Evolutionary conservation across 2,329 filamentous ascomycete genomes (phyloP).

Genomic region (Aureobasidium sp.): DNA sequence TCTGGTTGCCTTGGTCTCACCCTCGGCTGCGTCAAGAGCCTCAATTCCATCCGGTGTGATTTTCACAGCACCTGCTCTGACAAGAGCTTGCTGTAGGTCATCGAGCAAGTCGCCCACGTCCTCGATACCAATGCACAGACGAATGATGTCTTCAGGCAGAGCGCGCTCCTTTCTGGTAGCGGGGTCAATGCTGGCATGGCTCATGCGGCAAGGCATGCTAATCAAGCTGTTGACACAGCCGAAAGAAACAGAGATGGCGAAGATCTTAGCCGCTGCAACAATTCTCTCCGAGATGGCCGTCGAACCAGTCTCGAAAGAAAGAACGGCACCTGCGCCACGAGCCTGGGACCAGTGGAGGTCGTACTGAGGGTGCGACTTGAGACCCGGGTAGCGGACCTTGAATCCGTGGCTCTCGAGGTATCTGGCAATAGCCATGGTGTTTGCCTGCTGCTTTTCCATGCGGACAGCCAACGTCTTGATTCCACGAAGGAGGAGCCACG

Average conservation of each 20-base stretch:
- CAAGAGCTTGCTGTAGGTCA: slow-evolving; percentile 80
- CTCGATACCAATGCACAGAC: slow-evolving; percentile 93
- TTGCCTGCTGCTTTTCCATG: slow-evolving; percentile 97
- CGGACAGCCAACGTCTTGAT: slow-evolving; percentile 95
- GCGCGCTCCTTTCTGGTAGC: slow-evolving; percentile 83
- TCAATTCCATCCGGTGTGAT: slow-evolving; percentile 77
- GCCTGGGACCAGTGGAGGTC: slow-evolving; percentile 94
- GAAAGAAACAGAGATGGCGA: slow-evolving; percentile 94
- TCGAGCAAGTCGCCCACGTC: slow-evolving; percentile 87
- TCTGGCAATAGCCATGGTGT: slow-evolving; percentile 81
- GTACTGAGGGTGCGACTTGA: slow-evolving; percentile 94
- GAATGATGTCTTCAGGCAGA: slow-evolving; percentile 94
- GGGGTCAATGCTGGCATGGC: slow-evolving; percentile 94
- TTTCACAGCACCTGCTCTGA: slow-evolving; percentile 87
- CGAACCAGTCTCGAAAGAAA: slow-evolving; percentile 94
- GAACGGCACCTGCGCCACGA: slow-evolving; percentile 82
- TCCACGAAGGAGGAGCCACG: slow-evolving; percentile 88
- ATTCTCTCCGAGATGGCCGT: slow-evolving; percentile 77
- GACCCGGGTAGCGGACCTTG: slow-evolving; percentile 86
- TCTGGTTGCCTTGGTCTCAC: slow-evolving; percentile 22
- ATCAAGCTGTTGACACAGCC: slow-evolving; percentile 98
- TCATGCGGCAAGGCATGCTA: slow-evolving; percentile 99
- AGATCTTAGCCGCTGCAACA: slow-evolving; percentile 83
- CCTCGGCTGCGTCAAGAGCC: slow-evolving; percentile 37
- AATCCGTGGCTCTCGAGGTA: slow-evolving; percentile 90